phyloP scores from a whole-genome alignment of 2,329 filamentous ascomycete genomes.

The Pezizomycotina sp. region DNA sequence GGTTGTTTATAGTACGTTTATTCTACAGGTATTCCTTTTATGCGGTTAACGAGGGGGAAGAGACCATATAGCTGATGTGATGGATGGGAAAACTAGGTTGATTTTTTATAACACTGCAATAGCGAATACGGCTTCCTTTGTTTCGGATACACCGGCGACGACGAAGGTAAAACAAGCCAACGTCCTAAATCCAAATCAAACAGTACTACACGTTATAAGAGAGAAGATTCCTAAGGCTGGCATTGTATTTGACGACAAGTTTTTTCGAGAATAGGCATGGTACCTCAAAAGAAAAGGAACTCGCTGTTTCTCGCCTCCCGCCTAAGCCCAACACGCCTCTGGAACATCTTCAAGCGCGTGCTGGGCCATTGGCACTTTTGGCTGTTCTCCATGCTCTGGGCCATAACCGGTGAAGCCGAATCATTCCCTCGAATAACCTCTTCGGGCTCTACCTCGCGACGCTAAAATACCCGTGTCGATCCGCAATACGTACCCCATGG shows the following conservation, averaged over 20 bases:
- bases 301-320: slow-evolving; percentile 34
- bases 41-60: not conserved
- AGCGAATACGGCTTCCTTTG: slow-evolving; percentile 39
- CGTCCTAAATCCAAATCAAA: slow-evolving; percentile 8
- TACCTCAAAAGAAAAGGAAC: slow-evolving; percentile 29
- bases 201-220: too few species aligned
- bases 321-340: slow-evolving; percentile 30
- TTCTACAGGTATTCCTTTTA: not conserved
- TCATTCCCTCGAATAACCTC: slow-evolving; percentile 49
- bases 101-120: slow-evolving; percentile 40
- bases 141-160: slow-evolving; percentile 32
- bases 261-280: slow-evolving; percentile 34
- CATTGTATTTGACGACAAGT: slow-evolving; percentile 25
- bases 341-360: slow-evolving; percentile 39
- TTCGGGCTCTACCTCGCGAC: slow-evolving; percentile 36
- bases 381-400: slow-evolving; percentile 46
- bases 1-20: slow-evolving; percentile 32
- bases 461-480: slow-evolving; percentile 35
- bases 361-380: slow-evolving; percentile 32
- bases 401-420: slow-evolving; percentile 55
- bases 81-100: slow-evolving; percentile 29
- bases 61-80: too few species aligned
- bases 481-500: slow-evolving; percentile 39
- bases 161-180: slow-evolving; percentile 10
- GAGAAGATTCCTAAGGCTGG: too few species aligned